Evolutionary conservation across 176 grass and related monocot species (phyloP).

Genomic region (barley (Hordeum vulgare)): MorexV3_pseudomolecules_assembly NC_058523.1:24327207-24327706

Average conservation of each 20-base stretch:
- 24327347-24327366: too few relatives aligned
- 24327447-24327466: conserved; percentile 1
- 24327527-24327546: conserved; percentile 94
- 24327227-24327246: neutral
- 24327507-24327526: conserved; percentile 83
- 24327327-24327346: neutral
- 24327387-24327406: neutral
- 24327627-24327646: neutral
- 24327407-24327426: neutral
- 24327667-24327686: too few relatives aligned
- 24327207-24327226: neutral
- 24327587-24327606: conserved; percentile 2
- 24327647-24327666: neutral
- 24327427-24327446: neutral
- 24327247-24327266: neutral
- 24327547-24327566: conserved; percentile 87
- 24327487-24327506: conserved; percentile 75
- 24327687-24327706: too few relatives aligned
- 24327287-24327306: too few relatives aligned
- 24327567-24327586: conserved; percentile 96
- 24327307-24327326: too few relatives aligned
- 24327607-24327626: neutral
- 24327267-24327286: too few relatives aligned
- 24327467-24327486: conserved; percentile 45
- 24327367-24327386: neutral